Evolutionary conservation across 257 asterid species (phyloP).

Genomic region (Solanum pennellii): DNA sequence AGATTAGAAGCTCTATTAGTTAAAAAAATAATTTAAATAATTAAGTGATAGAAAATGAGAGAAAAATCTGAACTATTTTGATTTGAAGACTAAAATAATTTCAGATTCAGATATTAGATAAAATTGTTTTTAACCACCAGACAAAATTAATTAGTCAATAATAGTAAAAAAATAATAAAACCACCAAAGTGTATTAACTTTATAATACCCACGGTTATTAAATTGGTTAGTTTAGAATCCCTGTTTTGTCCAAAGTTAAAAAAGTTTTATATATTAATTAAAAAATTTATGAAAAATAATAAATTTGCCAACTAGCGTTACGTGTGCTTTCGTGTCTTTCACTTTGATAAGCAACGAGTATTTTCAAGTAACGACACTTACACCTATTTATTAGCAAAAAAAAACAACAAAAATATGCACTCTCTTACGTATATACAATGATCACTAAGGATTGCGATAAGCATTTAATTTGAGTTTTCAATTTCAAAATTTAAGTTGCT

Average conservation of each 20-base stretch:
- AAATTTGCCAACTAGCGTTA: not conserved
- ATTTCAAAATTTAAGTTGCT: fast-evolving
- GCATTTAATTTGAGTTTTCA: not conserved
- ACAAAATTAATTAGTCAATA: not conserved
- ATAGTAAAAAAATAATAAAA: not conserved
- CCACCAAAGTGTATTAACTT: not conserved
- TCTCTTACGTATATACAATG: not conserved
- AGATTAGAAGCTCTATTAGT: not conserved
- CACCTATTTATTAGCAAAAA: not conserved
- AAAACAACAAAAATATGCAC: not conserved
- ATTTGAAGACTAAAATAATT: not conserved
- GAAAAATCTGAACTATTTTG: not conserved
- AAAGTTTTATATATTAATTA: too few relatives aligned
- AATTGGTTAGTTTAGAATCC: not conserved
- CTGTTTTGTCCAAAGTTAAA: not conserved
- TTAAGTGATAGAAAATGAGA: not conserved
- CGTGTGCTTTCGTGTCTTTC: not conserved
- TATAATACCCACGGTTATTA: not conserved
- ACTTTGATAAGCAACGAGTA: fast-evolving
- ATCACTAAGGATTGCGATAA: not conserved
- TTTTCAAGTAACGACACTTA: not conserved
- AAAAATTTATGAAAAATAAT: not conserved
- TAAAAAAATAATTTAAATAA: too few relatives aligned
- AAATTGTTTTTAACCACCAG: not conserved
- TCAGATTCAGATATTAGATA: not conserved